These are phyloP conservation scores for Coelastrella sp. DNA, from an alignment of 139 green algal species.

Conservation along the genomic window DNA sequence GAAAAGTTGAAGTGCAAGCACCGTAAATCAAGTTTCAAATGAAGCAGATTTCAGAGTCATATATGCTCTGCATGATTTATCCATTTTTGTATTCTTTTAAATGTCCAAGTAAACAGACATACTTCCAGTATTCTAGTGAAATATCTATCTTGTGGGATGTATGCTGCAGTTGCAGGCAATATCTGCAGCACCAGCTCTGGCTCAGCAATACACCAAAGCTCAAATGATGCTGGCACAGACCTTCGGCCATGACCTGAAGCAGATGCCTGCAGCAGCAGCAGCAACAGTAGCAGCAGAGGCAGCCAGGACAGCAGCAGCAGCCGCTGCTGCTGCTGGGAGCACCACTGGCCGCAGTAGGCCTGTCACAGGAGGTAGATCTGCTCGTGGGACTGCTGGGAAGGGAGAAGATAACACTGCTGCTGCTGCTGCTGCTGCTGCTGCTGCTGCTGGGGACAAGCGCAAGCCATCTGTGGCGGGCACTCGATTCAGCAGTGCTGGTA, in stretches of 20 bases:
- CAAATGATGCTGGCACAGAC: slow-evolving; percentile 34
- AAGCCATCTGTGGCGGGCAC: background rate
- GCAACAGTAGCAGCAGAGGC: slow-evolving; percentile 16
- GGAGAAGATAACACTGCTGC: background rate
- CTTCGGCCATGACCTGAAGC: slow-evolving; percentile 3
- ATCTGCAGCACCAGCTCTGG: slow-evolving; percentile 18
- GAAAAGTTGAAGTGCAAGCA: no score
- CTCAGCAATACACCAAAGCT: slow-evolving; percentile 36
- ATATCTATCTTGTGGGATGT: background rate
- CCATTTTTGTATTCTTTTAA: no score
- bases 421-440: slow-evolving; percentile 3
- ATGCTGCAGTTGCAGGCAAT: background rate
- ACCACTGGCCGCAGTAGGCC: background rate
- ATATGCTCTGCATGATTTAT: background rate
- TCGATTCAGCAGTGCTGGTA: background rate
- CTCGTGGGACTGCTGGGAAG: background rate
- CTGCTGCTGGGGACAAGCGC: background rate
- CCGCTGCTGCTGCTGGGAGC: background rate
- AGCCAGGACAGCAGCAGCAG: slow-evolving; percentile 11
- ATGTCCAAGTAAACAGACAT: no score
- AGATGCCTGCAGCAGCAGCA: slow-evolving; percentile 23
- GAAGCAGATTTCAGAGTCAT: no score
- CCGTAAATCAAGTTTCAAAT: no score
- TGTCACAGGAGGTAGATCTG: background rate
- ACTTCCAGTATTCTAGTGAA: no score